Percentiles rank a stretch among this genome's conserved stretches.
These are phyloP conservation scores for Neonectria neomacrospora DNA, from an alignment of 2,329 filamentous ascomycete species.

Conservation along the genomic window DNA sequence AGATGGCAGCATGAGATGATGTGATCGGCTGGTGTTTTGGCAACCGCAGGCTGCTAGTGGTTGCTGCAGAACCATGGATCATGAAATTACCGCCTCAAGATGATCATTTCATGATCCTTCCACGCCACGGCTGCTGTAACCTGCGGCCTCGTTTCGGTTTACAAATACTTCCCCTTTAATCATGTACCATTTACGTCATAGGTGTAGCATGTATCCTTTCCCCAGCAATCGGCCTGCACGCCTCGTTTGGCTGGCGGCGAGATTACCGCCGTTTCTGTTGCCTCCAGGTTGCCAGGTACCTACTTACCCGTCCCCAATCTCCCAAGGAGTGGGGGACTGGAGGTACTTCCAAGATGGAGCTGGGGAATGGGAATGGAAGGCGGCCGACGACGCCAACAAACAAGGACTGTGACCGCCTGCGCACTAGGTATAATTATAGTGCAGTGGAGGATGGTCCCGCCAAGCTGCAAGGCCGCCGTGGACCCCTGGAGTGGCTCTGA, in stretches of 20 bases:
- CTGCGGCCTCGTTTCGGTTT: constrained; percentile 4
- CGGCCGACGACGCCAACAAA: constrained; percentile 12
- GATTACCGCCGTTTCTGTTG: constrained; percentile 3
- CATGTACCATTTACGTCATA: neutral
- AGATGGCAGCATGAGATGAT: neutral
- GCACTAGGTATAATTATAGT: constrained; percentile 24
- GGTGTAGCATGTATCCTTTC: neutral
- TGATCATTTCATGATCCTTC: neutral
- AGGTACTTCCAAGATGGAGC: neutral
- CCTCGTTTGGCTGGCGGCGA: neutral
- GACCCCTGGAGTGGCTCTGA: constrained; percentile 8
- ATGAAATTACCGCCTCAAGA: constrained; percentile 1
- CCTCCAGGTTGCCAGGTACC: neutral
- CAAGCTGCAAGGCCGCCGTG: constrained; percentile 16
- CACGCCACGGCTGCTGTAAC: neutral
- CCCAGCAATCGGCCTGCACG: neutral
- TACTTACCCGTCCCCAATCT: neutral
- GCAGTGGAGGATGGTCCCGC: constrained; percentile 10
- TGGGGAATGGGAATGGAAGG: constrained; percentile 1
- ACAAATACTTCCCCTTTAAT: neutral
- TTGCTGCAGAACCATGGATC: neutral
- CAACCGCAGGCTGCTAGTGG: neutral
- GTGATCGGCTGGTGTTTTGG: neutral
- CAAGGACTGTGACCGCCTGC: constrained; percentile 15
- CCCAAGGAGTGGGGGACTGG: neutral